These are phyloP conservation scores for Butyriboletus loyo DNA, from an alignment of 768 basidiomycete genomes.

Conservation along the genomic window DNA sequence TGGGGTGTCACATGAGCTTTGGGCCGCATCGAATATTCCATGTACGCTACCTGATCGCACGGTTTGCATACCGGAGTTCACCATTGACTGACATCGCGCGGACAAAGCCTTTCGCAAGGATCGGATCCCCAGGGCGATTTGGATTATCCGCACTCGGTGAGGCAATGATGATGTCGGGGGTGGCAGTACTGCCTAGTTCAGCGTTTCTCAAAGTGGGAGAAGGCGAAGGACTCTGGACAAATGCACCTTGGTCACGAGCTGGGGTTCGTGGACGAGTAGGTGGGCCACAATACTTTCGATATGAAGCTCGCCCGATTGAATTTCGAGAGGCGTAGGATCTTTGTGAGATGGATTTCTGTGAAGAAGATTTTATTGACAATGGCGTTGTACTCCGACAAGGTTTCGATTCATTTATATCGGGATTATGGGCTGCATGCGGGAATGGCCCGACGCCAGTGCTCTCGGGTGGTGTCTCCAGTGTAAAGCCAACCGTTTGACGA, in stretches of 20 bases:
- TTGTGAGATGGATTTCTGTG: slow-evolving; percentile 11
- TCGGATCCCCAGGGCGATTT: slow-evolving; percentile 5
- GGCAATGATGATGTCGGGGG: not conserved
- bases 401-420: not conserved
- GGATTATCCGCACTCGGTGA: slow-evolving; percentile 4
- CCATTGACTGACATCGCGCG: slow-evolving; percentile 11
- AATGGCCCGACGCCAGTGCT: not conserved
- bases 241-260: not conserved
- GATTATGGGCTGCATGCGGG: not conserved
- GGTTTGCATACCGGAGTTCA: slow-evolving; percentile 7
- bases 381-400: slow-evolving; percentile 8
- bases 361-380: slow-evolving; percentile 15
- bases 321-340: slow-evolving; percentile 11
- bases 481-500: not conserved
- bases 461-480: not conserved
- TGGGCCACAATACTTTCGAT: slow-evolving; percentile 19
- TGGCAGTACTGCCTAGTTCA: not conserved
- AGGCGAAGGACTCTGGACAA: not conserved
- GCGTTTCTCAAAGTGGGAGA: not conserved
- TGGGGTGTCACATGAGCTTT: slow-evolving; percentile 3
- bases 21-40: not conserved
- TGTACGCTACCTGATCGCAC: slow-evolving; percentile 7
- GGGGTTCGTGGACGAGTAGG: slow-evolving; percentile 11
- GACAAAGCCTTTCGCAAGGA: slow-evolving; percentile 1
- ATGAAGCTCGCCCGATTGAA: slow-evolving; percentile 23